Conservation (phyloP, 768 basidiomycete genomes). For the Boletus patriciae region DNA sequence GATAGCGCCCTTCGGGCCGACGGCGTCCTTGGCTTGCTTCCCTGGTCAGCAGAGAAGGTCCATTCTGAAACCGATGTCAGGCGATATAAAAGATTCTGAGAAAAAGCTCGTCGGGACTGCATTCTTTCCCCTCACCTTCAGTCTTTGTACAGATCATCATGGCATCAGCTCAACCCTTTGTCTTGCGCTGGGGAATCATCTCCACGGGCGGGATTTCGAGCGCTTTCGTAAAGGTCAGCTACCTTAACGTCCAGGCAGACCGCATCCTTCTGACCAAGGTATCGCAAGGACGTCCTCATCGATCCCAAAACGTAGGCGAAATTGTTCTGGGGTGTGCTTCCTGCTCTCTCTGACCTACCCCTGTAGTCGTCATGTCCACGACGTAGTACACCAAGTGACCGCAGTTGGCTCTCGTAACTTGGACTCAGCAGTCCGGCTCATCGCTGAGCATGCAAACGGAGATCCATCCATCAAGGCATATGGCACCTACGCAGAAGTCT, state of each 20-base stretch:
- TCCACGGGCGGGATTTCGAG: conserved; percentile 76
- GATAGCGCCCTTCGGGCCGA: conserved; percentile 9
- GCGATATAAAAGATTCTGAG: conserved; percentile 3
- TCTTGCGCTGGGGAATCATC: conserved; percentile 83
- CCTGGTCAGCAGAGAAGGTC: conserved; percentile 4
- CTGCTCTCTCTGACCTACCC: neutral
- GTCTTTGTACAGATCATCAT: conserved; percentile 8
- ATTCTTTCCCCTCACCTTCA: neutral
- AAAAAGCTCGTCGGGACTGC: neutral
- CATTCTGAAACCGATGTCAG: neutral
- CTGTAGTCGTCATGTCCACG: conserved; percentile 59
- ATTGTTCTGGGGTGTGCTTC: neutral
- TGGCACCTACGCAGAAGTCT: conserved; percentile 74
- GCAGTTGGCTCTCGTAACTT: conserved; percentile 78
- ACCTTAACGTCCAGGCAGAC: neutral
- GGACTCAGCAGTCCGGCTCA: conserved; percentile 69
- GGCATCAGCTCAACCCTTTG: conserved; percentile 36
- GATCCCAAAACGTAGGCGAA: conserved; percentile 69
- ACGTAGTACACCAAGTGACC: conserved; percentile 64
- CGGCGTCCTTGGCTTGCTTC: neutral
- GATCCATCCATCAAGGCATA: conserved; percentile 62
- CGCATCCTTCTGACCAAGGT: neutral
- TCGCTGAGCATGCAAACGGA: conserved; percentile 50
- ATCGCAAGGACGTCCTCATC: conserved; percentile 63
- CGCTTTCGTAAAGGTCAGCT: conserved; percentile 61